Evolutionary conservation across 73 alveolate species (phyloP).

Genomic region (Tetrahymena elliotti): DNA sequence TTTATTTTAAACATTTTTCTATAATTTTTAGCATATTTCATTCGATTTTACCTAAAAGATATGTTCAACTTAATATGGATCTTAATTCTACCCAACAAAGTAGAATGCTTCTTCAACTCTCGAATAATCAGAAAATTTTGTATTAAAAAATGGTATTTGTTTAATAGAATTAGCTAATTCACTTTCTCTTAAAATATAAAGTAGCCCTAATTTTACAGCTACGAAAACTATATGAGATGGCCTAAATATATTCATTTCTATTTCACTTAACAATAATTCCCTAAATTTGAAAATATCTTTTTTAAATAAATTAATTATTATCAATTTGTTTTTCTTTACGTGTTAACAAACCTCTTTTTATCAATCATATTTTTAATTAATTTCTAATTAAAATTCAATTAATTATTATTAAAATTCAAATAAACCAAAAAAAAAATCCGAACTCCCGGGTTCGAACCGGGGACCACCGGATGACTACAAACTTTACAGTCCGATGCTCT

Average conservation of each 20-base stretch:
- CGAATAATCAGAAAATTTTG: background rate
- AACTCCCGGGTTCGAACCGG: constrained; percentile 6
- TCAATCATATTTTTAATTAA: background rate
- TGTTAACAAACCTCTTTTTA: background rate
- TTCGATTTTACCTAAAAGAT: background rate
- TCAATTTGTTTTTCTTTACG: background rate
- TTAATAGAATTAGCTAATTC: background rate
- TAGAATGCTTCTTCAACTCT: background rate
- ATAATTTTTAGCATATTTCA: background rate
- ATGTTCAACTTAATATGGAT: background rate
- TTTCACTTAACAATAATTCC: background rate
- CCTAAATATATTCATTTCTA: background rate
- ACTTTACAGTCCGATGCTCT: constrained; percentile 2
- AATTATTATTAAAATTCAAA: background rate
- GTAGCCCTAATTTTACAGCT: background rate
- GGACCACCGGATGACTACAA: constrained; percentile 4
- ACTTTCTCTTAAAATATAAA: background rate
- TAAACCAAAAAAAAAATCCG: background rate
- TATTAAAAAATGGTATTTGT: background rate
- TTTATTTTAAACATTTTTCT: background rate
- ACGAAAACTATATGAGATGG: background rate
- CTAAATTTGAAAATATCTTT: background rate
- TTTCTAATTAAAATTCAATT: background rate
- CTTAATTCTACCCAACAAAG: background rate
- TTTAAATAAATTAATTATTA: background rate